phyloP scores from a whole-genome alignment of 345 rosid genomes.

The Bruguiera parviflora region DNA sequence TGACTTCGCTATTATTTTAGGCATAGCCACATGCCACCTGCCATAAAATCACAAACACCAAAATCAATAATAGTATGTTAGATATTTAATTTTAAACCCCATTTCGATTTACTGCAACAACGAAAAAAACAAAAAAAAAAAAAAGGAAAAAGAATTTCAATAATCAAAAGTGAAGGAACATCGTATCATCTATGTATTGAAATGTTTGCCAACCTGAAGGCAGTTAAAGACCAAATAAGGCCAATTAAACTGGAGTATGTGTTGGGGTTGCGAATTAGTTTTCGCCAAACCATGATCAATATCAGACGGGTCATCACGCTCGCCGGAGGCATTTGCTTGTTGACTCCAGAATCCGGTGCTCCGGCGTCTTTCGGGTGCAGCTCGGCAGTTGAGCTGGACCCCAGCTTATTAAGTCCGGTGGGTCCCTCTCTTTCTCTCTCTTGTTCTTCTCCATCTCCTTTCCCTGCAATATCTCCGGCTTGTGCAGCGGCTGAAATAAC shows the following conservation, averaged over 20 bases:
- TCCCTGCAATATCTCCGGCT: conserved; percentile 50
- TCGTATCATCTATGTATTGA: neutral
- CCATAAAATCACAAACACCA: neutral
- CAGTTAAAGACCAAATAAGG: conserved; percentile 28
- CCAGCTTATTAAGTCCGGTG: conserved; percentile 48
- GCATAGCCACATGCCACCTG: conserved; percentile 36
- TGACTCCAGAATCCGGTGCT: conserved; percentile 28
- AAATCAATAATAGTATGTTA: neutral
- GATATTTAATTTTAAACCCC: neutral
- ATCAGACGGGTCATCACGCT: conserved; percentile 39
- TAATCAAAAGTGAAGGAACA: neutral
- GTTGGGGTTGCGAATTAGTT: conserved; percentile 34
- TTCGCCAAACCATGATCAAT: conserved; percentile 37
- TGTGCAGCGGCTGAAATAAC: conserved; percentile 34
- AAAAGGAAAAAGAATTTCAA: neutral
- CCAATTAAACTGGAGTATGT: conserved; percentile 38
- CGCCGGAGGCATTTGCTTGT: conserved; percentile 31
- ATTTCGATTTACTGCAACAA: neutral
- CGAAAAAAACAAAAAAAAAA: neutral
- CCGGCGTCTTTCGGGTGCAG: conserved; percentile 46
- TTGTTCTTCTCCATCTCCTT: conserved; percentile 45
- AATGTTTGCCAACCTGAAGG: conserved; percentile 21
- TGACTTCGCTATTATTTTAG: conserved; percentile 24
- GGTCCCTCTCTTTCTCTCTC: conserved; percentile 21
- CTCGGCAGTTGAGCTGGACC: conserved; percentile 62